Conservation (phyloP, 306 rosid genomes). For the Vachellia collinsii region DNA sequence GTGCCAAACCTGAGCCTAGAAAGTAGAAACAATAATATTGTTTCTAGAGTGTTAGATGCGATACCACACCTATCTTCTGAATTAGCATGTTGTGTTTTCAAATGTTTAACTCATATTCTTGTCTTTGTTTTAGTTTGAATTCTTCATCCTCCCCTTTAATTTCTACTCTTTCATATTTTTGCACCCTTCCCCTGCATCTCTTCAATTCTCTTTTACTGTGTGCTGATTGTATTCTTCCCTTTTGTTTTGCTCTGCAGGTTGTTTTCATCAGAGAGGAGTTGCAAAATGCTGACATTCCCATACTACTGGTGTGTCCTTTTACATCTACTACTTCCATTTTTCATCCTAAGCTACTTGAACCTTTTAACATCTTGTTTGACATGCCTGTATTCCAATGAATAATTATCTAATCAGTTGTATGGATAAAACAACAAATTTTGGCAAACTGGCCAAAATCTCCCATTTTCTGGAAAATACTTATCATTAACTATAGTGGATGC, state of each 20-base stretch:
- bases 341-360: slow-evolving; percentile 28
- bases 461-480: slow-evolving; percentile 13
- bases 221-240: slow-evolving; percentile 28
- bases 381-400: not conserved
- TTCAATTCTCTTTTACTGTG: slow-evolving; percentile 23
- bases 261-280: slow-evolving; percentile 77
- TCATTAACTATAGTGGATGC: not conserved
- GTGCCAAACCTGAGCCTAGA: slow-evolving; percentile 16
- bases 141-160: slow-evolving; percentile 19
- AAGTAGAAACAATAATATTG: slow-evolving; percentile 28
- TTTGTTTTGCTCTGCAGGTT: slow-evolving; percentile 52
- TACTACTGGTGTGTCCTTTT: slow-evolving; percentile 68
- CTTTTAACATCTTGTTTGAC: not conserved
- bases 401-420: not conserved
- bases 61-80: slow-evolving; percentile 4
- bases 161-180: slow-evolving; percentile 29
- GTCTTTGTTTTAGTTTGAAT: slow-evolving; percentile 1
- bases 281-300: slow-evolving; percentile 64
- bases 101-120: slow-evolving; percentile 15
- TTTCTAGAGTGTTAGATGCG: slow-evolving; percentile 18
- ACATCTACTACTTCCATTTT: slow-evolving; percentile 22
- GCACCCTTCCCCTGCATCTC: slow-evolving; percentile 22
- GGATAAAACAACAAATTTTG: slow-evolving; percentile 16
- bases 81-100: not conserved
- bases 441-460: not conserved